Evolutionary conservation across 1,139 yeast genomes (phyloP), one percentile per base, ranked within the genome.

Genomic region (Yamadazyma friedrichii): DNA sequence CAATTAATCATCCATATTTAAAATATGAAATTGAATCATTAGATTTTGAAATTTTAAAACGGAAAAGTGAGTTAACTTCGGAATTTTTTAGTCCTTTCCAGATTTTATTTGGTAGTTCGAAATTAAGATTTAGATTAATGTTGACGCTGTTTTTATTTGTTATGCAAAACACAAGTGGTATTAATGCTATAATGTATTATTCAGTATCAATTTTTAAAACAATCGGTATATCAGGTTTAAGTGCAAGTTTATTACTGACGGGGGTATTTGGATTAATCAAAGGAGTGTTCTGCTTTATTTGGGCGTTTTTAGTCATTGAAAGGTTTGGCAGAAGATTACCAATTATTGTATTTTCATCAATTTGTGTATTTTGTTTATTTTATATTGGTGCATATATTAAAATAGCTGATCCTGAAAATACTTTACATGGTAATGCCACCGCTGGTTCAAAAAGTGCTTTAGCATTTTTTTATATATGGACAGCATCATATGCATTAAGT

Each of bases 231-330:
- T 50, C 42, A 35, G 65, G 66, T 1, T 43, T 61, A 4, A 56
- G 58, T 38, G 70, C 82, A 2, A 70, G 80, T 1, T 63, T 80
- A 35, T 63, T 76, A 35, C 74, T 82, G 11, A 80, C 85, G 3
- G 84, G 84, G 43, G 67, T 79, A 35, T 80, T 79, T 56, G 81
- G 84, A 30, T 61, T 78, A 26, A 61, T 74, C 33, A 77, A 78
- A 49, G 70, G 74, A 8, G 53, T 63, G 4, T 64, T 75, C 1
- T 64, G 78, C 4, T 56, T 75, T 15, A 43, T 65, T 11, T 68
- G 76, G 68, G 70, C 76, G 3, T 61, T 74, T 44, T 66, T 67
- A 44, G 54, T 75, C 20, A 74, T 76, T 22, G 82, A 76, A 52
- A 49, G 53, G 31, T 53, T 70, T 46, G 82, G 80, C 17, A 65